Base-by-base conservation (phyloP, 1,284 basidiomycete genomes). In the Moesziomyces sp. region DNA sequence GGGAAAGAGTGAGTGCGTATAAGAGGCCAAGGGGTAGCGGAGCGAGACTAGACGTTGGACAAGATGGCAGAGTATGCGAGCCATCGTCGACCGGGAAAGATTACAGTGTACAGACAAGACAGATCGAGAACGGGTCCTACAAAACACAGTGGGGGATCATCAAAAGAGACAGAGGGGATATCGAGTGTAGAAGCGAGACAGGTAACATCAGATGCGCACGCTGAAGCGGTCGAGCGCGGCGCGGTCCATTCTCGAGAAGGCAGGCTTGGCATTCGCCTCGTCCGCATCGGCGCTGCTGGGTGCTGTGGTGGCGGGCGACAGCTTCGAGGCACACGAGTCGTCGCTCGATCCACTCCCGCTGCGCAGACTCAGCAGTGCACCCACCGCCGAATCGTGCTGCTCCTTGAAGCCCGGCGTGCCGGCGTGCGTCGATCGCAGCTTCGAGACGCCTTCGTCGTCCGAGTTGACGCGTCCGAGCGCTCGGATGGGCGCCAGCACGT, bases 161-260 rank as follows among this genome's bases (percentile, higher is more conserved):
- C 11, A 9, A 46, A 16, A 40, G 5, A 28, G 8, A 9, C 19
- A 30, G 16, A 21, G 38, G 16, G 8, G 18, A 18, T 21, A 26
- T 28, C 24, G 46, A 5, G 23, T 18, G 9, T 28, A 28, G 23
- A 43, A 16, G 35, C 19, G 7, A 24, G 45, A 40, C 33, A 14
- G 24, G 48, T 38, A 42, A 24, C 3, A 11, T 52, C 26, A 74
- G 58, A 74, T 69, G 8, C 71, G 52, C 10, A 74, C 57, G 24
- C 59, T 63, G 54, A 74, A 74, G 10, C 67, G 52, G 47, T 74
- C 72, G 19, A 74, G 54, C 1, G 72, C 72, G 6, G 72, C 72
- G 6, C 72, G 49, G 30, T 71, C 72, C 49, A 63, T 63, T 0
- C 63, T n/a, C 5, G 59, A 60, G 38, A 74, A 70, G 2, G 53